Evolutionary conservation across 1,139 yeast genomes (phyloP), one percentile per base, ranked within the genome.

Genomic region (Spathaspora sp.): DNA sequence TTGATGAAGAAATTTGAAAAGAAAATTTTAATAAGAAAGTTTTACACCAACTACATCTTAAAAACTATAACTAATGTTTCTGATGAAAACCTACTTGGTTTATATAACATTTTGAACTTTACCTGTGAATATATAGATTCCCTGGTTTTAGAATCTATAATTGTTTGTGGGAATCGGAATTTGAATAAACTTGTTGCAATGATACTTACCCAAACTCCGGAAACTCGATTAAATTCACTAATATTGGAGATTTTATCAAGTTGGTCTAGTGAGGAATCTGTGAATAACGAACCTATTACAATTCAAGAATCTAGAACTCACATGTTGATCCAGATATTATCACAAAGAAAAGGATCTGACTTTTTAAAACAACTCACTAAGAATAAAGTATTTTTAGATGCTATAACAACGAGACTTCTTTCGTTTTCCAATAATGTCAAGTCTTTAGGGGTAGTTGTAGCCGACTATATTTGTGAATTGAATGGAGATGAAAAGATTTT

Each of bases 361-460:
- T 57, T 56, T 39, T 42, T 65, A 0, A 47, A 52, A 8, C 47
- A 38, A 2, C 47, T 75, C 17, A 51, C 69, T 39, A 56, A 55
- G 10, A 60, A 67, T 24, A 48, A 63, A 2, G 52, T 48, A 0
- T 80, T 75, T 49, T 57, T 79, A 13, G 61, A 67, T 18, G 73
- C 76, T 0, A 62, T 80, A 13, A 70, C 82, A 1, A 70, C 65
- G 45, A 60, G 80, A 25, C 64, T 80, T n/a, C 65, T 63, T 42
- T 72, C 83, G 0, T 63, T 64, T 43, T 74, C 81, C 0, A 62
- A 66, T 31, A 58, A 61, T 29, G 71, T 76, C 3, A 69, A 80
- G 43, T 51, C 65, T 1, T 61, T 78, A 43, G 84, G 79, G 0
- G 70, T 77, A 13, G 55, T 73, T 2, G 56, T 80, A 36, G 81